Evolutionary conservation across 164 flowering plant genomes (phyloP).

Genomic region (Warburgia ugandensis): DNA sequence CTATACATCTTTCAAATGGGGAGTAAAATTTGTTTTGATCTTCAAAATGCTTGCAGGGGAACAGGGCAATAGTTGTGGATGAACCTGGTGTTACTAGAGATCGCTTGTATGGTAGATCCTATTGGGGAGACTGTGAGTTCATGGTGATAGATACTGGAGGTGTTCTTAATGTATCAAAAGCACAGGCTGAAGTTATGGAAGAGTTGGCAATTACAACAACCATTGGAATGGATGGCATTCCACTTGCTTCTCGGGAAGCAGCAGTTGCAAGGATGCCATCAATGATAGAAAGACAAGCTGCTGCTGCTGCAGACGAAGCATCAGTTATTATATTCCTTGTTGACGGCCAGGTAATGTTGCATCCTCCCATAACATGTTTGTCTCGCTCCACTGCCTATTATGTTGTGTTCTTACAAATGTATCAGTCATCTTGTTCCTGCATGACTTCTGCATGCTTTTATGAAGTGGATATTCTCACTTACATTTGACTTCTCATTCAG

Average conservation of each 20-base stretch:
- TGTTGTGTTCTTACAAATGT: too few species aligned
- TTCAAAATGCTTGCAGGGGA: constrained; percentile 40
- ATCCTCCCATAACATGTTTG: background rate
- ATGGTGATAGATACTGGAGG: constrained; percentile 99
- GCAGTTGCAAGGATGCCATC: constrained; percentile 98
- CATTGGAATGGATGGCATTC: constrained; percentile 93
- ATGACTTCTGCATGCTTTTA: too few species aligned
- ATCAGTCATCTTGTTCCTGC: background rate
- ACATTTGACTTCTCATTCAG: too few species aligned
- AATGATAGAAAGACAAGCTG: constrained; percentile 90
- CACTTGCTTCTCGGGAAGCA: constrained; percentile 80
- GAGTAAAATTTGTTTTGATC: constrained; percentile 1
- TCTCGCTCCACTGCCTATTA: too few species aligned
- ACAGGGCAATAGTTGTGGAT: constrained; percentile 91
- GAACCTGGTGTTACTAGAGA: constrained; percentile 99
- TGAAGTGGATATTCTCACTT: too few species aligned
- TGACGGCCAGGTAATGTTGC: constrained; percentile 78
- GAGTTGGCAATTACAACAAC: constrained; percentile 78
- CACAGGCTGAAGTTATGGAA: constrained; percentile 62
- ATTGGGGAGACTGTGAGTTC: constrained; percentile 88
- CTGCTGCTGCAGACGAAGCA: constrained; percentile 85
- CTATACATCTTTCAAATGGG: background rate
- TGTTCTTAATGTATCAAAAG: constrained; percentile 69
- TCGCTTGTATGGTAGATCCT: constrained; percentile 89
- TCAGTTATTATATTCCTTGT: constrained; percentile 78